A percentile compares a stretch with the other conserved stretches of the same genome.
These are phyloP conservation scores for Pezicula rhizophila DNA, from an alignment of 2,329 filamentous ascomycete genomes.

Conservation along the genomic window DNA sequence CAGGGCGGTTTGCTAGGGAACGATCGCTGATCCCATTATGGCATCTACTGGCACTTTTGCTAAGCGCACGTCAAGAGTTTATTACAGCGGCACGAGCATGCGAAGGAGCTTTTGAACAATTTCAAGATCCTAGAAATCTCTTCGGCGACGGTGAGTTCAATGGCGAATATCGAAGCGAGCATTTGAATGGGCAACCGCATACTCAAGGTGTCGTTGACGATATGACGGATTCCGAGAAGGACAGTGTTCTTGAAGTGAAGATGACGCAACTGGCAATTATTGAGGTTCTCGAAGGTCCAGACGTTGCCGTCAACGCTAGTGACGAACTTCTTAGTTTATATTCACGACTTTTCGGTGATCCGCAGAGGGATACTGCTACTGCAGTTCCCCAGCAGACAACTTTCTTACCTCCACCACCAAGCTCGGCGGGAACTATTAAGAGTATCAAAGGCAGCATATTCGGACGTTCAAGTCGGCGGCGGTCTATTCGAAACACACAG, in stretches of 20 bases:
- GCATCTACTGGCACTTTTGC: slow-evolving; percentile 81
- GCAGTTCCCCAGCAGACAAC: slow-evolving; percentile 27
- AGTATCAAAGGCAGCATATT: slow-evolving; percentile 74
- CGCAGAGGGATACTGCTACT: slow-evolving; percentile 31
- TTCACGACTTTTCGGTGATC: slow-evolving; percentile 68
- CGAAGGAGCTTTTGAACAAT: slow-evolving; percentile 87
- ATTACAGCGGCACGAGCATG: slow-evolving; percentile 74
- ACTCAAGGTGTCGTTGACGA: slow-evolving; percentile 59
- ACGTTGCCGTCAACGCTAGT: slow-evolving; percentile 81
- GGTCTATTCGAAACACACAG: slow-evolving; percentile 36
- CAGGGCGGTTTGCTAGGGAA: slow-evolving; percentile 43
- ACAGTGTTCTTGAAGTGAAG: slow-evolving; percentile 84
- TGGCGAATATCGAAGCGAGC: slow-evolving; percentile 54
- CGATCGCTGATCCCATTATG: slow-evolving; percentile 70
- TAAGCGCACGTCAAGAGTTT: slow-evolving; percentile 84
- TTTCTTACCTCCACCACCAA: slow-evolving; percentile 54
- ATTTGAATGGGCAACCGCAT: slow-evolving; percentile 43
- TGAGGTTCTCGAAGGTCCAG: slow-evolving; percentile 77
- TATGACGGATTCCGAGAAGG: slow-evolving; percentile 79
- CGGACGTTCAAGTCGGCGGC: slow-evolving; percentile 42
- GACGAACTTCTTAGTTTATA: slow-evolving; percentile 81
- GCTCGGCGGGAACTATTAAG: slow-evolving; percentile 62
- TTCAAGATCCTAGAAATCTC: slow-evolving; percentile 63
- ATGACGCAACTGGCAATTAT: slow-evolving; percentile 87
- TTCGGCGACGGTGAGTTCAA: slow-evolving; percentile 56